Evolutionary conservation across 2,329 filamentous ascomycete genomes (phyloP).

Genomic region (Fusarium liriodendri): DNA sequence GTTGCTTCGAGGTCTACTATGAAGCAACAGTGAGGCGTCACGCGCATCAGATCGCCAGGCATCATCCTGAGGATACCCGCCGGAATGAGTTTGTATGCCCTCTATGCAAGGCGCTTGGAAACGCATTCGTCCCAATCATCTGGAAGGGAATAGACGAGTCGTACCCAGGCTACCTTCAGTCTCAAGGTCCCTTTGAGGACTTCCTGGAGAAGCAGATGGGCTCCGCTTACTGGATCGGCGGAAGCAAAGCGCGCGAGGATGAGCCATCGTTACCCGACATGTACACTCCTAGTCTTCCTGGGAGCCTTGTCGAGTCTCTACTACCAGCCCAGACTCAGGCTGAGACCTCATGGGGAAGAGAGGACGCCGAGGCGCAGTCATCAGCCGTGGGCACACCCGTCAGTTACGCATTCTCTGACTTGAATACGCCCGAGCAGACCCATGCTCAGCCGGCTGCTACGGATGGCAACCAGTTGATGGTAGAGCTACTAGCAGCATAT

Average conservation of each 20-base stretch:
- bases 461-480: constrained; percentile 50
- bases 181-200: constrained; percentile 70
- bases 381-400: constrained; percentile 53
- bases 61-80: constrained; percentile 86
- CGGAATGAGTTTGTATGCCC: constrained; percentile 95
- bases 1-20: constrained; percentile 93
- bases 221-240: constrained; percentile 55
- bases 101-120: constrained; percentile 95
- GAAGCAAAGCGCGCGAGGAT: constrained; percentile 52
- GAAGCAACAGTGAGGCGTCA: constrained; percentile 87
- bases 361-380: constrained; percentile 49
- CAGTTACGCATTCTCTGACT: constrained; percentile 56
- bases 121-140: constrained; percentile 92
- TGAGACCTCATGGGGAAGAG: constrained; percentile 56
- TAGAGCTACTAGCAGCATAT: constrained; percentile 71
- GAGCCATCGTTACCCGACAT: constrained; percentile 46
- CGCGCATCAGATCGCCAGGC: constrained; percentile 89
- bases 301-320: constrained; percentile 52
- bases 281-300: constrained; percentile 52
- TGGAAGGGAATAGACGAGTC: constrained; percentile 94
- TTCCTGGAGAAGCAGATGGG: constrained; percentile 74
- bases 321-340: constrained; percentile 51
- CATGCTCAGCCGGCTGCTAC: constrained; percentile 25
- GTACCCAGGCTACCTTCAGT: constrained; percentile 78
- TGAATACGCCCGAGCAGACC: constrained; percentile 40